Evolutionary conservation across 139 green algal genomes (phyloP).

Genomic region (Picochlorum sp.): DNA sequence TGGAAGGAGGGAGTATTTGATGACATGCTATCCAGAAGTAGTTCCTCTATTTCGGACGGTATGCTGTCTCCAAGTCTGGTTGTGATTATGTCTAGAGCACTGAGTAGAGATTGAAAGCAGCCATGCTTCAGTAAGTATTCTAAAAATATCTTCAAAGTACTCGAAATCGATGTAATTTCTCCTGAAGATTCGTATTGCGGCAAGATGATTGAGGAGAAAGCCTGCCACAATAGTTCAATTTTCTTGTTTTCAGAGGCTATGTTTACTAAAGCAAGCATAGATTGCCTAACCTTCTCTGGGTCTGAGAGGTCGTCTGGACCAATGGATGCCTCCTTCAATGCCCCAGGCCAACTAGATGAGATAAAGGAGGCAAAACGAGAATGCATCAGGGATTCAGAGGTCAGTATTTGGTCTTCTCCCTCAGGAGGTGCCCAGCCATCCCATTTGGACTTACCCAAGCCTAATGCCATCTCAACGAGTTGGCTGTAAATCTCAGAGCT

Average conservation of each 20-base stretch:
- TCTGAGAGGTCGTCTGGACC: conserved; percentile 3
- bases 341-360: neutral
- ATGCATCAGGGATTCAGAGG: conserved; percentile 2
- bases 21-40: too few relatives aligned
- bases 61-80: too few relatives aligned
- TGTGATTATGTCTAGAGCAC: too few relatives aligned
- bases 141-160: too few relatives aligned
- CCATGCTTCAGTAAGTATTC: too few relatives aligned
- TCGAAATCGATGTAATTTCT: neutral
- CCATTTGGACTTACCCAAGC: conserved; percentile 12
- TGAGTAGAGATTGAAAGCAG: too few relatives aligned
- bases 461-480: conserved; percentile 18
- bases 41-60: too few relatives aligned
- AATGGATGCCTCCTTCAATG: neutral
- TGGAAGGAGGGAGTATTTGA: too few relatives aligned
- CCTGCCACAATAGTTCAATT: neutral
- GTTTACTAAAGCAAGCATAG: conserved; percentile 1
- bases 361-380: neutral
- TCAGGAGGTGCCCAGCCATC: conserved; percentile 3
- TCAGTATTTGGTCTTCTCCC: neutral
- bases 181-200: neutral
- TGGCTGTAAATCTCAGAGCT: conserved; percentile 6
- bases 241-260: neutral
- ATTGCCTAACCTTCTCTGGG: neutral
- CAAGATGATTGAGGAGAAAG: neutral